Percentiles rank a stretch among this genome's conserved stretches.
These are phyloP conservation scores for Jatropha multifida DNA, from an alignment of 441 rosid species.

Conservation along the genomic window DNA sequence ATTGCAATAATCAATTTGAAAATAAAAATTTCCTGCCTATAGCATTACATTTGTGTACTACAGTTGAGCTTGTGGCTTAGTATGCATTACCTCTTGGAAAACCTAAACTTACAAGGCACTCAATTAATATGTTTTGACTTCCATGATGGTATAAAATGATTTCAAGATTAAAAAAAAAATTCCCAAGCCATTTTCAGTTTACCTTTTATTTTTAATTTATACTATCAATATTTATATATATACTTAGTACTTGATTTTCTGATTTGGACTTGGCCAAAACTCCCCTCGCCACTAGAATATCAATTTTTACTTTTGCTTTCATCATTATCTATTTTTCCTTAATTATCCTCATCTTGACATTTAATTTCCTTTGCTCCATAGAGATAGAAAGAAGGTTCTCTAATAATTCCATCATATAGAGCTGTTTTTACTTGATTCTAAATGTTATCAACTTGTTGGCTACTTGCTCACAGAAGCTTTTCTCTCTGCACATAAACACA, in stretches of 20 bases:
- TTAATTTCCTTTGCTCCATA: background rate
- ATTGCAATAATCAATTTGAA: background rate
- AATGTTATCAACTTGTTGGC: conserved; percentile 6
- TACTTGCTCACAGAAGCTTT: background rate
- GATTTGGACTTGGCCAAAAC: background rate
- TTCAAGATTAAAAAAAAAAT: background rate
- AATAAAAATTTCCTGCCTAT: no score
- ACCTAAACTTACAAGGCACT: background rate
- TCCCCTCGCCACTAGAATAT: background rate
- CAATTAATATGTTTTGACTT: background rate
- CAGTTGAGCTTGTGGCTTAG: background rate
- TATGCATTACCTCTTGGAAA: background rate
- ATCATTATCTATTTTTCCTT: background rate
- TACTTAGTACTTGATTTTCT: background rate
- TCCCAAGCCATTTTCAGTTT: background rate
- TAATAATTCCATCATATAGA: background rate
- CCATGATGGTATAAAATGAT: background rate
- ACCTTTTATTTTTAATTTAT: background rate
- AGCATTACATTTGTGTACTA: background rate
- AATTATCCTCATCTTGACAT: background rate
- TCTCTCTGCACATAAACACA: background rate
- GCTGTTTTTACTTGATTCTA: conserved; percentile 5
- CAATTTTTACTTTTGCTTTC: background rate
- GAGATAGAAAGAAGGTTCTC: background rate
- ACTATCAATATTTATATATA: background rate